Base-by-base conservation (phyloP, 2,329 filamentous ascomycete genomes). In the Exophiala alcalophila region DNA sequence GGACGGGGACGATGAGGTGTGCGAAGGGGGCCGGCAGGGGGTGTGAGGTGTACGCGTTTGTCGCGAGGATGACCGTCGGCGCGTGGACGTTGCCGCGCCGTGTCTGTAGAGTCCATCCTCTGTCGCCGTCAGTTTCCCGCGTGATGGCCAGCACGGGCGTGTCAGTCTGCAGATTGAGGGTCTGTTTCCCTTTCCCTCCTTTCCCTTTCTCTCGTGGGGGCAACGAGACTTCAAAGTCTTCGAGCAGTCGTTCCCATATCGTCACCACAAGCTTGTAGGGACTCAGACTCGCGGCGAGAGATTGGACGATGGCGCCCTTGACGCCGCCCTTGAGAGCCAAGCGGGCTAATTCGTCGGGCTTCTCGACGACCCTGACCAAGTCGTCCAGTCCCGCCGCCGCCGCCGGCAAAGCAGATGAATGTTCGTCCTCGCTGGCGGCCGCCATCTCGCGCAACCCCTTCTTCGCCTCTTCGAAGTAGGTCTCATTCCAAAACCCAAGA, bases 31-130 rank as follows among this genome's bases (percentile, higher is more conserved):
- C 60, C 0, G 86, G 86, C 2, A 91, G 67, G 3, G 95, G 71
- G 47, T 81, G 74, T 1, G 86, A 86, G 0, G 87, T 90, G 63
- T 94, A 94, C 3, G 72, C 90, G 59, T 95, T 95, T 1, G 84
- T 91, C 4, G 86, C 84, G 11, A 94, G 74, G 12, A 95, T 72
- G 14, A 94, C 77, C 19, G 76, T 72, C 8, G 69, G 65, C 1
- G 87, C 72, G 0, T 61, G 60, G 37, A 94, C 73, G 28, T 64
- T 68, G 12, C 88, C 89, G 15, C 87, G 78, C 0, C 58, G 12
- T 0, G 87, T 94, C 78, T 70, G 1, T 87, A 67, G 0, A 63
- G 72, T 70, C 79, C 84, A 89, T n/a, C n/a, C n/a, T 4, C 59
- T 58, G 6, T 55, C 52, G 24, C 40, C 12, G 21, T 56, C 54